Evolutionary conservation across 345 rosid species (phyloP), one percentile per base, ranked within the genome.

Genomic region (Carallia pectinifolia): DNA sequence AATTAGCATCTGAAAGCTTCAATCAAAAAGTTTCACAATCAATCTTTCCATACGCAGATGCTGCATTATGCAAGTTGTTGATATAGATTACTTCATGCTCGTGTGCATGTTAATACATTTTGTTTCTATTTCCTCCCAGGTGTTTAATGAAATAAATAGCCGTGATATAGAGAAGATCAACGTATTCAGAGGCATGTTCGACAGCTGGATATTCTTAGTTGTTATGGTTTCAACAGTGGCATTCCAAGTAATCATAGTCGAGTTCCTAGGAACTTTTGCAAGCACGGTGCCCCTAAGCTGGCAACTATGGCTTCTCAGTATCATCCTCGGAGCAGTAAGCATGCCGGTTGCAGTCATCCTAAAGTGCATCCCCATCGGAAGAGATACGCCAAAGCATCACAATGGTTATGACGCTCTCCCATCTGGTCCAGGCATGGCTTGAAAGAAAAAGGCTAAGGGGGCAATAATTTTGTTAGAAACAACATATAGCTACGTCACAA

Each of bases 231-330:
- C 74, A 58, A 90, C 93, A 1, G 83, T 88, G 50, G 76, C 68
- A 56, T 90, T 88, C 77, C 96, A 90, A 71, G 67, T 78, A 63
- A 65, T 78, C 71, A 88, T 90, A 58, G 83, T 88, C 3, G 93
- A 90, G 76, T 81, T 85, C 61, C 75, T 90, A 79, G 91, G 93
- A 60, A 81, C 89, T 27, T 83, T 90, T 64, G 93, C 93, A 4
- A 77, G 79, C 62, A 90, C 96, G 0, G 86, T 71, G 69, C 97
- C 99, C 0, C 78, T 95, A 56, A 90, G 86, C 77, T 95, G 97
- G 99, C 85, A 90, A 59, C 78, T 86, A 30, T 95, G 99, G 99
- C 70, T 88, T 36, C 83, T 90, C n/a, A 73, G 96, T 79, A 40
- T 92, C 65, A 39, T 83, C 59, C 72, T 92, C n/a, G 97, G 98